A percentile compares a stretch with the other conserved stretches of the same genome.
phyloP scores from a whole-genome alignment of 768 basidiomycete species.

The Gloeopeniophorella convolvens region DNA sequence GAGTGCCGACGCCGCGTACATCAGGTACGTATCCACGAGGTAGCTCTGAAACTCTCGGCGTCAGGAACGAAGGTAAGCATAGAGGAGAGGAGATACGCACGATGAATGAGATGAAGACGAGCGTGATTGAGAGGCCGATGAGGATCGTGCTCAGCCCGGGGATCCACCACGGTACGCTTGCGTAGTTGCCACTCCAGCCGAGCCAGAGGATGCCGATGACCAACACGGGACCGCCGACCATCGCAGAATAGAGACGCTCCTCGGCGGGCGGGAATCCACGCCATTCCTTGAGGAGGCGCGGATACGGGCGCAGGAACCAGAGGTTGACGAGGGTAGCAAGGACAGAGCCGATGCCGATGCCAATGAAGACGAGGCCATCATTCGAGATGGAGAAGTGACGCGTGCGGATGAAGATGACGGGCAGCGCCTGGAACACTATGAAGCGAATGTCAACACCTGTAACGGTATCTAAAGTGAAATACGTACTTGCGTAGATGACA shows the following conservation, averaged over 20 bases:
- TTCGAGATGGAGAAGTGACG: conserved; percentile 34
- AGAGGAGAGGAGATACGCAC: conserved; percentile 30
- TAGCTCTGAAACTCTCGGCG: conserved; percentile 37
- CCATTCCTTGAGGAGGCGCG: conserved; percentile 31
- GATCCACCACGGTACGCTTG: conserved; percentile 51
- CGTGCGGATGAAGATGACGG: conserved; percentile 32
- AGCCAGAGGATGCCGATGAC: conserved; percentile 36
- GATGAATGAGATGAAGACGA: conserved; percentile 58
- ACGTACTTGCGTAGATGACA: conserved; percentile 50
- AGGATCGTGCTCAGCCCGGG: conserved; percentile 47
- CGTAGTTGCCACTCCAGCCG: conserved; percentile 49
- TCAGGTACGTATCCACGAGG: conserved; percentile 51
- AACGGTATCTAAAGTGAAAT: conserved; percentile 3
- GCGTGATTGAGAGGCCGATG: conserved; percentile 42
- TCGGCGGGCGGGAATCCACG: conserved; percentile 38
- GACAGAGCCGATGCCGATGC: conserved; percentile 32
- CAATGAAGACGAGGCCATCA: conserved; percentile 36
- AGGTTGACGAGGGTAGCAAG: conserved; percentile 27
- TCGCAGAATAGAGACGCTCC: conserved; percentile 34
- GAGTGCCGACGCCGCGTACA: conserved; percentile 49
- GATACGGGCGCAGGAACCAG: conserved; percentile 28
- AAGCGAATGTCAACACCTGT: neutral
- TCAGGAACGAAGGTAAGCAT: neutral
- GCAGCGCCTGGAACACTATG: conserved; percentile 34
- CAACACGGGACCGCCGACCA: conserved; percentile 31